These are phyloP conservation scores for Candida mesenterica DNA, from an alignment of 1,139 yeast species.

Conservation along the genomic window DNA sequence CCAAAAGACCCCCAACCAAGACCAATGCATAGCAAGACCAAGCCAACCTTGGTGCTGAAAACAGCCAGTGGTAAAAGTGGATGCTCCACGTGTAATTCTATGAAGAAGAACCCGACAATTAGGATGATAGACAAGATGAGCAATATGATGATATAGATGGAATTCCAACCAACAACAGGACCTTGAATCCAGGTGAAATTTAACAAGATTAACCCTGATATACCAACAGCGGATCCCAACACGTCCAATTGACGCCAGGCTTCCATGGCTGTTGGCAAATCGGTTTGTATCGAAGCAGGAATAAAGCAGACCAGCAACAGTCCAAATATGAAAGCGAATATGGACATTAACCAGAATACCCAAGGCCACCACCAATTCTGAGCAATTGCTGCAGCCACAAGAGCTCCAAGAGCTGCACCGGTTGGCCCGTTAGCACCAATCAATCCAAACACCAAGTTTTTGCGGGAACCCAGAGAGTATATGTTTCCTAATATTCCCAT, in stretches of 20 bases:
- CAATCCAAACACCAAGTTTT: slow-evolving; percentile 49
- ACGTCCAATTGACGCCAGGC: slow-evolving; percentile 35
- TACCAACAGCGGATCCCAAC: slow-evolving; percentile 46
- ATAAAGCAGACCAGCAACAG: slow-evolving; percentile 27
- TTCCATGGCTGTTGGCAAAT: slow-evolving; percentile 5
- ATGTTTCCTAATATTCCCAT: slow-evolving; percentile 51
- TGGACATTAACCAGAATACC: slow-evolving; percentile 48
- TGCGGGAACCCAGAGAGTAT: slow-evolving; percentile 46
- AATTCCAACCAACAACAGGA: slow-evolving; percentile 50
- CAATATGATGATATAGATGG: slow-evolving; percentile 45
- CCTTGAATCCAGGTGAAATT: slow-evolving; percentile 58
- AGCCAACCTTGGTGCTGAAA: slow-evolving; percentile 36
- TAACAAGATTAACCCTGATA: slow-evolving; percentile 45
- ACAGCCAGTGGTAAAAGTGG: slow-evolving; percentile 51
- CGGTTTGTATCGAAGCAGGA: slow-evolving; percentile 24
- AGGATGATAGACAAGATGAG: slow-evolving; percentile 40
- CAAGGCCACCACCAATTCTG: slow-evolving; percentile 51
- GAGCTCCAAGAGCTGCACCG: slow-evolving; percentile 51
- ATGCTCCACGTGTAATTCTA: slow-evolving; percentile 26
- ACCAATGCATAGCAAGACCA: slow-evolving; percentile 32
- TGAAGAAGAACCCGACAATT: slow-evolving; percentile 30
- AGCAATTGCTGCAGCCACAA: slow-evolving; percentile 49
- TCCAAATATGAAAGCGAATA: slow-evolving; percentile 31
- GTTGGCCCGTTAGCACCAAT: slow-evolving; percentile 56
- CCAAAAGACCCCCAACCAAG: slow-evolving; percentile 64